Base-by-base conservation (phyloP, 2,329 filamentous ascomycete genomes). In the Dendrostoma leiphaemia region DNA sequence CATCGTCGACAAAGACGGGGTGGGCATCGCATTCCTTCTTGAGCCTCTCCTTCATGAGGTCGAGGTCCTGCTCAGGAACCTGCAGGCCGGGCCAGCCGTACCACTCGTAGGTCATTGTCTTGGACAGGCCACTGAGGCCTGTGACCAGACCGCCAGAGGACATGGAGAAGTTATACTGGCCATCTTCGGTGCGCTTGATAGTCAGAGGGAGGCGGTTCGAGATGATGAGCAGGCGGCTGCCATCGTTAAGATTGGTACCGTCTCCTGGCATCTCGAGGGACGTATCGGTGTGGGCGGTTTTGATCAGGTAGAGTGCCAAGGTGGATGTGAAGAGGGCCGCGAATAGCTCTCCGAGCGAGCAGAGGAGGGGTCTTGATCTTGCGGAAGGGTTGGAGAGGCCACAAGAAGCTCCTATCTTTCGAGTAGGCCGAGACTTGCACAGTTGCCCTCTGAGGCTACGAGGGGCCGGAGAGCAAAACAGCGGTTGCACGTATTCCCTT, bases 61-160 rank as follows among this genome's bases (percentile, higher is more conserved):
- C 78, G 40, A 90, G 82, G 71, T 97, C 93, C 52, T 85, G 82
- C 60, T 95, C 90, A 35, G 93, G 93, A 4, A 97, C 85, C 71
- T 97, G 91, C 46, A 96, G 75, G 34, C 94, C 94, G 1, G 94
- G 92, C 93, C 94, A 97, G 62, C 94, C 94, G 73, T 97, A 97
- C 94, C 94, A 99, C 71, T 94, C 90, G 73, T 97, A 97, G 62
- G 87, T 93, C 24, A 91, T 96, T 29, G 90, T 89, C 74, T 97
- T 97, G 64, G 90, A 88, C 55, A 97, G 76, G 24, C 94, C 94
- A 62, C 90, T 96, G 58, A 99, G 79, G 19, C 94, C 94, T 48
- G 91, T 96, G 65, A 97, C 94, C 37, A 99, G 83, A 37, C 94
- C 94, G 54, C 94, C 94, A 2, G 94, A 97, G 44, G 93, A 97